Conservation (phyloP, 106 monocot genomes). For the Phalaenopsis equestris region DNA sequence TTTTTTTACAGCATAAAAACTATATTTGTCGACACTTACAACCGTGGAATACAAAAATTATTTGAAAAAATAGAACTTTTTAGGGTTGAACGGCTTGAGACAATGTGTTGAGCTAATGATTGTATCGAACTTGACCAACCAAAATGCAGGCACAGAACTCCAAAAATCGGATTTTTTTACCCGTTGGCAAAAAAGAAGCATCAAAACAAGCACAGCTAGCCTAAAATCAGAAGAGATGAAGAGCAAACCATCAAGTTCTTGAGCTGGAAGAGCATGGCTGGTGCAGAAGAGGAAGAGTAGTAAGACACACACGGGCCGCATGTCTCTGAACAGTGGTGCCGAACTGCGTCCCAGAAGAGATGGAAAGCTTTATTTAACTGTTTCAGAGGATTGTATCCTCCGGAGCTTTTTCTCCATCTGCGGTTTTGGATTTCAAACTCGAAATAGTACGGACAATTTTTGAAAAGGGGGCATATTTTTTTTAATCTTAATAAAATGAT, state of each 20-base stretch:
- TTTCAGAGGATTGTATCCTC: no score
- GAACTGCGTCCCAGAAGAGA: background rate
- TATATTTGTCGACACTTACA: no score
- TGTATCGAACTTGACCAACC: background rate
- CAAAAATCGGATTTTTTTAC: background rate
- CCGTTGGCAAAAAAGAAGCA: background rate
- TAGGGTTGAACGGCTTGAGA: no score
- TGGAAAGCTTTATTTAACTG: background rate
- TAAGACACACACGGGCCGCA: background rate
- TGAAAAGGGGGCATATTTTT: no score
- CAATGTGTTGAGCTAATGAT: no score
- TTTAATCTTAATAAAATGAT: no score
- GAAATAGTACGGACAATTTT: background rate
- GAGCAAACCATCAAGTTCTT: background rate
- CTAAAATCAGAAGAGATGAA: background rate
- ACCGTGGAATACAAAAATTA: no score
- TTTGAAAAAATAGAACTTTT: no score
- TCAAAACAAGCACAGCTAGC: background rate
- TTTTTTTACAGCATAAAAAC: no score
- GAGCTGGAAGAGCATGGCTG: background rate
- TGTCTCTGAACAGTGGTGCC: background rate
- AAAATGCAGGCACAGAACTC: background rate
- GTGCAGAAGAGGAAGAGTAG: constrained; percentile 7
- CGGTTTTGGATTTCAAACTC: background rate
- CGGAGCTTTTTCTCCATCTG: background rate